Conservation (phyloP, 169 alveolate species). For the Cryptosporidium ryanae region DNA sequence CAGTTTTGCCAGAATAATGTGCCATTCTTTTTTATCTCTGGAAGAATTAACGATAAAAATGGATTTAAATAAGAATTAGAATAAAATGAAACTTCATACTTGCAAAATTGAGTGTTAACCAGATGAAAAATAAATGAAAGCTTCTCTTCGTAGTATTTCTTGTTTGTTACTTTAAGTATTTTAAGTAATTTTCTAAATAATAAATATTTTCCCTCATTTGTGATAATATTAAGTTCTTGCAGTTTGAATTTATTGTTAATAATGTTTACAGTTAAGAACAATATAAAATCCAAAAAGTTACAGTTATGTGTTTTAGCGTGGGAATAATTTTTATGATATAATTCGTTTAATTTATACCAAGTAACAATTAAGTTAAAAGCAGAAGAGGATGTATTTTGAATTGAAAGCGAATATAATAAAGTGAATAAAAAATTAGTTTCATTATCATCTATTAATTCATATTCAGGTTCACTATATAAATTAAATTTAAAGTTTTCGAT, state of each 20-base stretch:
- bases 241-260: neutral
- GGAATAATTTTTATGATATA: neutral
- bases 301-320: neutral
- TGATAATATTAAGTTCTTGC: neutral
- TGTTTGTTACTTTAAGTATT: constrained; percentile 9
- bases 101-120: neutral
- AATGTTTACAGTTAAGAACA: constrained; percentile 24
- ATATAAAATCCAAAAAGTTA: constrained; percentile 16
- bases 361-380: constrained; percentile 34
- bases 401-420: constrained; percentile 25
- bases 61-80: neutral
- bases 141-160: constrained; percentile 18
- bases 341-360: constrained; percentile 26
- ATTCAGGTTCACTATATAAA: neutral
- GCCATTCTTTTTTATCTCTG: constrained; percentile 16
- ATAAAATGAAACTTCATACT: neutral
- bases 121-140: constrained; percentile 3
- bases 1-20: constrained; percentile 20
- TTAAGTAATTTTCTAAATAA: constrained; percentile 6
- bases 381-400: constrained; percentile 16
- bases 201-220: neutral
- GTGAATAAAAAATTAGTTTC: constrained; percentile 21
- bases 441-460: neutral
- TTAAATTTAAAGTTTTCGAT: neutral
- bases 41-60: neutral